Evolutionary conservation across 2,329 filamentous ascomycete species (phyloP).

Genomic region (Colletotrichum sp.): DNA sequence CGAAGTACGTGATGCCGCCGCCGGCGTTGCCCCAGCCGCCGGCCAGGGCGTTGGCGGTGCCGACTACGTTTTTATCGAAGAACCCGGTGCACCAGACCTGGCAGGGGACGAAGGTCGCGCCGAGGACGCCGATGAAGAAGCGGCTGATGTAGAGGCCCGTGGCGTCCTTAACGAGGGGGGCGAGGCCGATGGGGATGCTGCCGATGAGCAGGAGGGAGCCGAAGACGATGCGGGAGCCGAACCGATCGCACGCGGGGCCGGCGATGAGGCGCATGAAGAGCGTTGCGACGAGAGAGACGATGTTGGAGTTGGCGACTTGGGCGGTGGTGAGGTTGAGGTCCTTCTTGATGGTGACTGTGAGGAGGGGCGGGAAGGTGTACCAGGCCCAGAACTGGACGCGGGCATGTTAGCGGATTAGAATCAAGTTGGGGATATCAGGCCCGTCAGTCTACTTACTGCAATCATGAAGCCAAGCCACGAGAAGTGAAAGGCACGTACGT

Average conservation of each 20-base stretch:
- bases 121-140: conserved; percentile 83
- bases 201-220: conserved; percentile 79
- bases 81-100: conserved; percentile 94
- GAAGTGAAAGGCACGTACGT: conserved; percentile 91
- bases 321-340: conserved; percentile 74
- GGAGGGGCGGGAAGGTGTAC: conserved; percentile 88
- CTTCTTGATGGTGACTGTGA: conserved; percentile 78
- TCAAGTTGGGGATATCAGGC: not conserved
- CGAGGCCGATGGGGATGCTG: conserved; percentile 80
- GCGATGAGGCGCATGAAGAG: conserved; percentile 78
- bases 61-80: conserved; percentile 91
- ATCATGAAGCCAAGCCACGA: conserved; percentile 87
- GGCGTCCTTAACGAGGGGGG: conserved; percentile 72
- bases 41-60: conserved; percentile 84
- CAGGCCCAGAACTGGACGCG: conserved; percentile 74
- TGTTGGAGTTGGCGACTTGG: conserved; percentile 88
- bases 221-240: conserved; percentile 82
- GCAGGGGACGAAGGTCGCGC: conserved; percentile 81
- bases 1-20: conserved; percentile 90
- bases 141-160: conserved; percentile 73
- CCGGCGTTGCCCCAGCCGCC: conserved; percentile 88
- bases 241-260: conserved; percentile 85
- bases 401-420: conserved; percentile 28
- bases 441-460: conserved; percentile 59
- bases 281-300: conserved; percentile 77